Base-by-base conservation (phyloP, 202 grass and related monocot species). In the Schoenoplectus tabernaemontani region DNA sequence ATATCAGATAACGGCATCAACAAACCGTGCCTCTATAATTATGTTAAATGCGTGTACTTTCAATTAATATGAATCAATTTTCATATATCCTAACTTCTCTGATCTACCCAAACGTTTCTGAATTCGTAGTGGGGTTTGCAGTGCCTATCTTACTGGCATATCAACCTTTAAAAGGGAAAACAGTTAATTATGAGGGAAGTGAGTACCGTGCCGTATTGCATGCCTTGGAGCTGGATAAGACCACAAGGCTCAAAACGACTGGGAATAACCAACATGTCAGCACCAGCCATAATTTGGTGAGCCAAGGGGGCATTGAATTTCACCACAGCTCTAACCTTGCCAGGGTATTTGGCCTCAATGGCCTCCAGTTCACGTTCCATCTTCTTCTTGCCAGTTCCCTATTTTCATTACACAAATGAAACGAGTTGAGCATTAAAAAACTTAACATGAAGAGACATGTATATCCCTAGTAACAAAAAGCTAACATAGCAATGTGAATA, bases 321-420 rank as follows among this genome's bases (percentile, higher is more conserved):
- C 17, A 93, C 88, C 76, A 93, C 83, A 51, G 93, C 90, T 36
- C 85, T 68, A 59, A 93, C 86, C 79, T 90, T 93, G 37, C 41
- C 70, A 0, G 93, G 93, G 60, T 86, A 93, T 57, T 80, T 78
- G 42, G 88, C 87, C 78, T 97, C 93, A 0, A 63, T 32, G 34
- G 30, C 72, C 83, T 70, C 83, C 24, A 97, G 65, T 68, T 93
- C 33, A 1, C 57, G 36, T 89, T 97, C 91, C 8, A 97, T 61
- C 69, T 91, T 86, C 90, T 93, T 93, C 85, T 97, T 97, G 32
- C 93, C 93, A 0, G 93, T 97, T 44, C 93, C 93, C 91, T 93
- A 64, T 81, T 38, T 20, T 2, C 0, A 5, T 78, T 76, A 38
- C 56, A 12, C 59, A 24, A 66, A 59, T 63, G 23, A 57, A 17